Evolutionary conservation across 306 rosid species (phyloP), one percentile per base, ranked within the genome.

Genomic region (Medicago truncatula): DNA sequence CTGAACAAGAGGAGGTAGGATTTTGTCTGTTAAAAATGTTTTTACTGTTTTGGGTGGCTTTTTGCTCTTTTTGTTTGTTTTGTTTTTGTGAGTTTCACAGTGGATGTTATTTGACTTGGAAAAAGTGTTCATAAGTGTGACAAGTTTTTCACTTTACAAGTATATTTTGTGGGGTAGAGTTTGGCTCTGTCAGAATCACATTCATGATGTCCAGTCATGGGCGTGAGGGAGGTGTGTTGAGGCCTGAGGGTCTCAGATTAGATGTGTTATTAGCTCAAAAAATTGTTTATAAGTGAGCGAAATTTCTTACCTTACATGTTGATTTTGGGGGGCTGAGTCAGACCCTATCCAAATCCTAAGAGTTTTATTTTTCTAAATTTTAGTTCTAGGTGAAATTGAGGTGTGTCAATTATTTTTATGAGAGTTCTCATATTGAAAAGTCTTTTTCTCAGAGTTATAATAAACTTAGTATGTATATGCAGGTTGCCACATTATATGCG

Each of bases 401-500:
- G 52, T 39, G 50, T 34, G n/a, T 78, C 8, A 58, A 57, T 56
- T 61, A 36, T 47, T 66, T 74, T 41, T 14, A 12, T 56, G 28
- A 10, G 28, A 17, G 10, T 72, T 21, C 71, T 68, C 38, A 12
- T 43, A 14, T 76, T 77, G 10, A 28, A 2, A 64, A 31, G 16
- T 74, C 47, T 65, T 53, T 68, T 46, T 23, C 14, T 23, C 6
- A 1, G 34, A 73, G 54, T 50, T 70, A 56, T 20, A 53, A 66
- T 62, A 74, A 71, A 71, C 83, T 21, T 72, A 17, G 9, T 68
- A 67, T 65, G n/a, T 71, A 14, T 66, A 65, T 63, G 76, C 86
- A 96, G 99, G 99, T 92, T 79, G 99, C 99, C 46, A 92, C 98
- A 70, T 92, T 96, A 97, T 96, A 76, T 83, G 97, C 98, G 20